phyloP scores from a whole-genome alignment of 768 basidiomycete species.

The Hydnum rufescens region DNA sequence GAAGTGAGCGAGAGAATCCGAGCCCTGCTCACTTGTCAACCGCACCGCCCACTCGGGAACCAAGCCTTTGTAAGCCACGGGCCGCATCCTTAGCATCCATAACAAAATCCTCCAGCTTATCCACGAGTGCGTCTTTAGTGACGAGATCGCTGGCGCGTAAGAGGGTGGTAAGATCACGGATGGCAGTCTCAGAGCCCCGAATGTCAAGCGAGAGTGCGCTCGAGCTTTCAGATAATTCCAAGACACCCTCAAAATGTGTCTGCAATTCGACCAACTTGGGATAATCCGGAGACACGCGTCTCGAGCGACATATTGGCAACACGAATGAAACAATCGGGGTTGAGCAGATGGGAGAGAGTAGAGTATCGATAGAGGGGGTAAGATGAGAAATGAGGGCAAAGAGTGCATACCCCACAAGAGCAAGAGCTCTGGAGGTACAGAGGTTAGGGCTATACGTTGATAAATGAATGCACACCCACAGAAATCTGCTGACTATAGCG shows the following conservation, averaged over 20 bases:
- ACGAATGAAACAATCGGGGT: too few species aligned
- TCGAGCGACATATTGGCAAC: too few species aligned
- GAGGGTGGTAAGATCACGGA: constrained; percentile 40
- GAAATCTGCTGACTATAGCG: too few species aligned
- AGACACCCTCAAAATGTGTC: not conserved
- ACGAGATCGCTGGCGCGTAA: constrained; percentile 43
- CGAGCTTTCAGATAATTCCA: not conserved
- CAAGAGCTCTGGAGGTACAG: too few species aligned
- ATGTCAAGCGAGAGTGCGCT: constrained; percentile 36
- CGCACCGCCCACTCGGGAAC: constrained; percentile 47
- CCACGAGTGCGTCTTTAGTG: constrained; percentile 36
- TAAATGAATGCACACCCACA: too few species aligned
- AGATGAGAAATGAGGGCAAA: too few species aligned
- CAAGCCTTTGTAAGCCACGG: constrained; percentile 38
- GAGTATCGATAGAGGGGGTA: too few species aligned
- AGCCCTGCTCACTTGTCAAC: constrained; percentile 39
- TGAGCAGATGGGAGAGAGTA: too few species aligned
- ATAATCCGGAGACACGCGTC: constrained; percentile 2
- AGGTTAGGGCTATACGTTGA: too few species aligned
- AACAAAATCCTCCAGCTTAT: constrained; percentile 33
- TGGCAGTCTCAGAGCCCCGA: constrained; percentile 62
- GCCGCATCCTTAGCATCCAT: constrained; percentile 40
- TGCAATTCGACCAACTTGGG: not conserved
- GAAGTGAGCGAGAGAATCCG: not conserved
- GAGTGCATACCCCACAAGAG: too few species aligned